Evolutionary conservation across 208 protist genomes (phyloP).

Genomic region (Acanthamoeba healyi): DNA sequence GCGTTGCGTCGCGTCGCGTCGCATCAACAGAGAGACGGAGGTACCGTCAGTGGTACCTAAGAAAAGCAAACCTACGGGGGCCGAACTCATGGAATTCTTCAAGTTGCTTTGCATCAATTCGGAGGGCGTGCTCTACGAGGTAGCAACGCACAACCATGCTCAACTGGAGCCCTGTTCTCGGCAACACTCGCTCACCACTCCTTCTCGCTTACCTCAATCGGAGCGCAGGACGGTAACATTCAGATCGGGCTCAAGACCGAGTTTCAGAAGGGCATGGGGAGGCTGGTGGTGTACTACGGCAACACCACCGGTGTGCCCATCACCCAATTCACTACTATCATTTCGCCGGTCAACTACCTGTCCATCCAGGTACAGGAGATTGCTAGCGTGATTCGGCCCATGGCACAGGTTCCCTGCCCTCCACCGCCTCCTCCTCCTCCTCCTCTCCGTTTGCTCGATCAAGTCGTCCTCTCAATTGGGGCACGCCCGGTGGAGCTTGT

Average conservation of each 20-base stretch:
- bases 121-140: conserved; percentile 75
- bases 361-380: conserved; percentile 65
- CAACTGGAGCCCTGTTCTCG: no score
- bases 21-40: not conserved
- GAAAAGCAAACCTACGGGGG: conserved; percentile 19
- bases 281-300: conserved; percentile 65
- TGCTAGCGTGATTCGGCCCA: conserved; percentile 29
- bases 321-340: conserved; percentile 74
- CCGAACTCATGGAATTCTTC: conserved; percentile 64
- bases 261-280: conserved; percentile 38
- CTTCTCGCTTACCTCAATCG: not conserved
- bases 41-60: not conserved
- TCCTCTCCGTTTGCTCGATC: not conserved
- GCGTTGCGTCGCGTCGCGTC: not conserved
- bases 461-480: no score
- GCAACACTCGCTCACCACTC: no score
- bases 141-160: no score
- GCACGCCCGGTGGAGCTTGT: no score
- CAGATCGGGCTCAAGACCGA: conserved; percentile 76
- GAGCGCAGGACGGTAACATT: conserved; percentile 26
- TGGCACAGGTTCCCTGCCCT: not conserved
- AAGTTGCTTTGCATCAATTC: conserved; percentile 59
- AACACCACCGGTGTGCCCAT: conserved; percentile 65
- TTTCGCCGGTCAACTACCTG: conserved; percentile 71
- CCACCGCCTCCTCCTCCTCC: not conserved